Evolutionary conservation across 768 basidiomycete genomes (phyloP), one percentile per base, ranked within the genome.

Genomic region (Pulveroboletus frians): DNA sequence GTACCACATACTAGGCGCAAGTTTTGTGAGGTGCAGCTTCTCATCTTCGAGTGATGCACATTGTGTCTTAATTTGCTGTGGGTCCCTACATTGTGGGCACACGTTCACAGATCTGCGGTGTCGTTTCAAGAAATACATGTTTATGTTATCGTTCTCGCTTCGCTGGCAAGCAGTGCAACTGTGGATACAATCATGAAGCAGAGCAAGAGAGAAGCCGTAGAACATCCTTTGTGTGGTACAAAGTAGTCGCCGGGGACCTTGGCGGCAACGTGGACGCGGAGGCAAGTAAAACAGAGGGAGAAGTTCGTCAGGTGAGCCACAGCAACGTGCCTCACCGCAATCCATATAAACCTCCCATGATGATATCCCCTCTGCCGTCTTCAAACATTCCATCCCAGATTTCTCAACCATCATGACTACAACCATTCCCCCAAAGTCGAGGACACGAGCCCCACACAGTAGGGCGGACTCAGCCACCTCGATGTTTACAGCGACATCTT

Each of bases 271-370:
- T 26, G 23, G 23, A 26, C 23, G 23, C 23, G 23, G 23, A 26
- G 4, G 23, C 23, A 26, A 9, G 26, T 10, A 26, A 26, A 21
- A 6, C 2, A 6, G 4, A 26, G 6, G 23, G 23, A 4, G 23
- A 6, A 5, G 23, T 26, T 26, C 23, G 23, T 26, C 23, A 26
- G 23, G 23, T 26, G 23, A 26, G 23, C 53, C 26, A 55, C 42
- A 55, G 53, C 21, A 11, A 6, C 3, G 23, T 6, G 23, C 30
- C 9, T 13, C 11, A 10, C 4, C 10, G 11, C 21, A 17, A 30
- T 39, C 39, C 13, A 59, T 60, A 60, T 47, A 59, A 61, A n/a
- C 29, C 27, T 10, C 20, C 17, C 18, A 34, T 2, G 7, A 5
- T 14, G 14, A 15, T 5, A 23, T 14, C 21, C 14, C 23, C n/a